phyloP scores from a whole-genome alignment of 257 asterid genomes.

The Parsonsia alboflavescens region DNA sequence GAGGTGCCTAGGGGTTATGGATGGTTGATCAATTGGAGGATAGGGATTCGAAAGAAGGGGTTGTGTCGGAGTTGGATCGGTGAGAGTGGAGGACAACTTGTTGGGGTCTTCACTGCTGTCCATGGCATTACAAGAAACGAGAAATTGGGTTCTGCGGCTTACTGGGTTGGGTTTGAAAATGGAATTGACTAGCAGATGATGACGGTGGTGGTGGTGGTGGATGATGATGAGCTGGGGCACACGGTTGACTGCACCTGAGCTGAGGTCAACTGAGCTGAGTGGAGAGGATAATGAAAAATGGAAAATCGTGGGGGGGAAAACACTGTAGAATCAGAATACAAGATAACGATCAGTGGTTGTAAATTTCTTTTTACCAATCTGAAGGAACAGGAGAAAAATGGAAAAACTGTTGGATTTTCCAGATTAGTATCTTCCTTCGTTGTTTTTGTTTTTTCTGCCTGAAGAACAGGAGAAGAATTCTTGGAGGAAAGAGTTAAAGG shows the following conservation, averaged over 20 bases:
- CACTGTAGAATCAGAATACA: background rate
- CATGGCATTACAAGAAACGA: constrained; percentile 21
- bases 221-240: constrained; percentile 9
- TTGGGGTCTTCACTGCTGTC: constrained; percentile 47
- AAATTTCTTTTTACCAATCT: background rate
- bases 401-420: background rate
- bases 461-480: no score
- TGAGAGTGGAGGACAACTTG: constrained; percentile 39
- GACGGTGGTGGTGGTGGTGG: constrained; percentile 16
- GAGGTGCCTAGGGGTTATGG: constrained; percentile 25
- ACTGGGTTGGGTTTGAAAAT: constrained; percentile 3
- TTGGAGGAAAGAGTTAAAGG: background rate
- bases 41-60: constrained; percentile 30
- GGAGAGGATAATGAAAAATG: background rate
- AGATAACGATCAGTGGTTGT: background rate
- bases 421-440: no score
- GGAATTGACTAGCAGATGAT: background rate
- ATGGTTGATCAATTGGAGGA: constrained; percentile 21
- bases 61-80: constrained; percentile 27
- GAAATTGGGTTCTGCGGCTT: constrained; percentile 21
- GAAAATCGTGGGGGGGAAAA: background rate
- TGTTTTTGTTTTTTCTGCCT: background rate
- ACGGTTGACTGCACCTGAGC: constrained; percentile 19
- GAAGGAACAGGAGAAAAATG: background rate
- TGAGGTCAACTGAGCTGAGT: constrained; percentile 12